Evolutionary conservation across 345 rosid species (phyloP).

Genomic region (Euphorbia peplus): DNA sequence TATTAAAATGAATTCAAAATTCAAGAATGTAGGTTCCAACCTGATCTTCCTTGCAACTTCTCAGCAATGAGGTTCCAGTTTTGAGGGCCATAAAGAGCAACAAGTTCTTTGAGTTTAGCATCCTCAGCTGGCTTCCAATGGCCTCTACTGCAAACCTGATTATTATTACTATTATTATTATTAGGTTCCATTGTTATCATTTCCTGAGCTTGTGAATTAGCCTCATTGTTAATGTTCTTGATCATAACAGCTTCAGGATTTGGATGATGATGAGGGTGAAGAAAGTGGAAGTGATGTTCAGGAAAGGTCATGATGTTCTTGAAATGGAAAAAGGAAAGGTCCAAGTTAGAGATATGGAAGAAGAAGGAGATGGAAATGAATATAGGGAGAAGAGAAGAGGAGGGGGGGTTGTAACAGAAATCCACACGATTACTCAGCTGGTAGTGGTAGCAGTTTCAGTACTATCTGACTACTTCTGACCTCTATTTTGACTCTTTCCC

Average conservation of each 20-base stretch:
- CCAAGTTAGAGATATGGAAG: conserved; percentile 8
- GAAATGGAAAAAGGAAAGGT: conserved; percentile 25
- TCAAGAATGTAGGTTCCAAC: conserved; percentile 7
- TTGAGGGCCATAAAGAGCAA: conserved; percentile 41
- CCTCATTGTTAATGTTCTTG: no score
- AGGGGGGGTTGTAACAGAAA: conserved; percentile 25
- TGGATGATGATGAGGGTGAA: conserved; percentile 10
- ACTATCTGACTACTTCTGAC: conserved; percentile 24
- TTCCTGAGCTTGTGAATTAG: no score
- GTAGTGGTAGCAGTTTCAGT: conserved; percentile 19
- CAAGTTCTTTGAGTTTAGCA: conserved; percentile 41
- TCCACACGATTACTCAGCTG: conserved; percentile 24
- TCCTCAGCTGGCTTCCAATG: conserved; percentile 50
- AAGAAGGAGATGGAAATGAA: not conserved
- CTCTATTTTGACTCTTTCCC: conserved; percentile 32
- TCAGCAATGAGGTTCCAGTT: conserved; percentile 48
- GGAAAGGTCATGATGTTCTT: conserved; percentile 31
- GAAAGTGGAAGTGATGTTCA: conserved; percentile 32
- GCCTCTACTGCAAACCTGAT: conserved; percentile 37
- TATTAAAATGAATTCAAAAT: not conserved
- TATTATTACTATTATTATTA: no score
- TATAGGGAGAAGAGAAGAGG: not conserved
- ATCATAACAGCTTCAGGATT: no score
- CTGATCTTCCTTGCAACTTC: conserved; percentile 44
- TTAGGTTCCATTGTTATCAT: no score